Percentiles rank a stretch among this genome's conserved stretches.
Evolutionary conservation across 495 filamentous ascomycete genomes (phyloP).

Genomic region (Gamarada debralockiae): DNA sequence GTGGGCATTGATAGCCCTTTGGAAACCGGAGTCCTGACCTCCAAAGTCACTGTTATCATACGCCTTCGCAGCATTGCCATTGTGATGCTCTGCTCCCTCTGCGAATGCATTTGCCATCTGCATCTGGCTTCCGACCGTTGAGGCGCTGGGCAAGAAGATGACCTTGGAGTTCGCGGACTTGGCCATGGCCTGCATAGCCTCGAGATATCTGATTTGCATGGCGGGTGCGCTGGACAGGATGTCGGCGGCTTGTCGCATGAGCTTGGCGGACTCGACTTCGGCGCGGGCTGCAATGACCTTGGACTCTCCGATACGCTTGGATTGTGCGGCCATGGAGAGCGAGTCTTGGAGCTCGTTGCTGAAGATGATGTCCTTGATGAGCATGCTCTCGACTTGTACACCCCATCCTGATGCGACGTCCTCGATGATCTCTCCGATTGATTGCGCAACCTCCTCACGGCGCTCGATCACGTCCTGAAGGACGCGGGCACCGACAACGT

Average conservation of each 20-base stretch:
- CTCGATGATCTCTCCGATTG: conserved; percentile 96
- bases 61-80: conserved; percentile 22
- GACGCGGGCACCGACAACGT: conserved; percentile 94
- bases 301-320: conserved; percentile 95
- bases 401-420: conserved; percentile 94
- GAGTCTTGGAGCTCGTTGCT: conserved; percentile 92
- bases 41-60: conserved; percentile 50
- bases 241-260: conserved; percentile 98
- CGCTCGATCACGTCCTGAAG: conserved; percentile 99
- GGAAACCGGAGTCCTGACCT: conserved; percentile 56
- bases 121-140: conserved; percentile 24
- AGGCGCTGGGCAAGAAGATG: conserved; percentile 77
- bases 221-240: conserved; percentile 90
- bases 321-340: conserved; percentile 99
- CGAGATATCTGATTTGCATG: conserved; percentile 98
- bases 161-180: conserved; percentile 95
- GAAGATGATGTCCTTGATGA: conserved; percentile 99
- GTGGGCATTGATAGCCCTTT: conserved; percentile 77
- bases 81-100: conserved; percentile 11
- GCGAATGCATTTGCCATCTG: conserved; percentile 15
- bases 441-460: conserved; percentile 91
- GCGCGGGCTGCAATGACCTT: conserved; percentile 97
- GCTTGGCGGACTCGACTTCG: conserved; percentile 93
- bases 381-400: conserved; percentile 94
- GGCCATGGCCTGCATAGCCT: conserved; percentile 99